A percentile compares a stretch with the other conserved stretches of the same genome.
Evolutionary conservation across 352 stramenopile genomes (phyloP).

Genomic region (Globisporangium rhizosaccharum): DNA sequence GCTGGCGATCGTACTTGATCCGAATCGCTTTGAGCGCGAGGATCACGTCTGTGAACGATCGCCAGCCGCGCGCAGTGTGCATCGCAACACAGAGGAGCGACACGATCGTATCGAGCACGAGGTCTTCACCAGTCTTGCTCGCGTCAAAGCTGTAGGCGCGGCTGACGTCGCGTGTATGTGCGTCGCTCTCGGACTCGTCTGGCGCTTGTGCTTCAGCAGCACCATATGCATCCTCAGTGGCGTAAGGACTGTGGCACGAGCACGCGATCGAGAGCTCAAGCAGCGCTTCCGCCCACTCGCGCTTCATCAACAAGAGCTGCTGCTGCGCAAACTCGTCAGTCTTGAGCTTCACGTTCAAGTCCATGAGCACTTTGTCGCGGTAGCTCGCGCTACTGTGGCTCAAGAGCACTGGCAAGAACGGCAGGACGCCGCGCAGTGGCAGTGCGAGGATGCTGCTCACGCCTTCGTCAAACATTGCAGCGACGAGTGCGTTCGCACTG

Average conservation of each 20-base stretch:
- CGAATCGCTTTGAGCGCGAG: slow-evolving; percentile 53
- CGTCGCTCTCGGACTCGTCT: not conserved
- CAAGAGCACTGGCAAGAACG: slow-evolving; percentile 67
- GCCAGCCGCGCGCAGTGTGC: slow-evolving; percentile 52
- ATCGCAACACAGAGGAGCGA: slow-evolving; percentile 74
- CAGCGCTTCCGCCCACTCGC: slow-evolving; percentile 67
- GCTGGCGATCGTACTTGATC: slow-evolving; percentile 45
- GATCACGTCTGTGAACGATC: slow-evolving; percentile 64
- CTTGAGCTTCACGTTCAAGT: slow-evolving; percentile 86
- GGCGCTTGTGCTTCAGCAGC: not conserved
- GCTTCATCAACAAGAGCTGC: slow-evolving; percentile 68
- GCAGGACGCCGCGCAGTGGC: slow-evolving; percentile 58
- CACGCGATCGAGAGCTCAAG: slow-evolving; percentile 69
- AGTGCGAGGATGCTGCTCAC: slow-evolving; percentile 55
- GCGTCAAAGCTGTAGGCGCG: slow-evolving; percentile 60
- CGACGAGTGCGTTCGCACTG: slow-evolving; percentile 18
- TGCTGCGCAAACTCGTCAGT: slow-evolving; percentile 67
- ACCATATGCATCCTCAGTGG: too few relatives aligned
- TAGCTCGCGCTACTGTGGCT: slow-evolving; percentile 39
- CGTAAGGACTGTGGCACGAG: slow-evolving; percentile 14
- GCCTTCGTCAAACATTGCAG: slow-evolving; percentile 55
- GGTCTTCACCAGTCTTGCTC: slow-evolving; percentile 67
- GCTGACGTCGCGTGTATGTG: slow-evolving; percentile 12
- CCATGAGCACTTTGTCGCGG: slow-evolving; percentile 80
- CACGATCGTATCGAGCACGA: slow-evolving; percentile 80